These are phyloP conservation scores for Jatropha curcas DNA, from an alignment of 345 rosid species.

Conservation along the genomic window DNA sequence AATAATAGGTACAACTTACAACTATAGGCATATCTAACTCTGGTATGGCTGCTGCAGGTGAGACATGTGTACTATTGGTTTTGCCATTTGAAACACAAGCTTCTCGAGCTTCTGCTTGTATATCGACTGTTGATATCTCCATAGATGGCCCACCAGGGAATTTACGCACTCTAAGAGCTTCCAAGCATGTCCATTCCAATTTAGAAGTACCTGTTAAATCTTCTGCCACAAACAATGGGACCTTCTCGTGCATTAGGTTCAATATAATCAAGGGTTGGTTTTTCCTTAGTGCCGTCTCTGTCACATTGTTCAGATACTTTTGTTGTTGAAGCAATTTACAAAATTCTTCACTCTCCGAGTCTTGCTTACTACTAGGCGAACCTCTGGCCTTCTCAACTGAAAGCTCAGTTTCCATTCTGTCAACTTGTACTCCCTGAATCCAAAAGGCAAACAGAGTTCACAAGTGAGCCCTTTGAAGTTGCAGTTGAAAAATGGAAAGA, in stretches of 20 bases:
- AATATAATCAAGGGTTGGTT: conserved; percentile 66
- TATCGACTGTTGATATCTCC: conserved; percentile 39
- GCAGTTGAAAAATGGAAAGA: too few relatives aligned
- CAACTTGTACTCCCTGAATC: conserved; percentile 73
- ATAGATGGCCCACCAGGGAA: conserved; percentile 45
- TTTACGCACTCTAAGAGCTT: conserved; percentile 57
- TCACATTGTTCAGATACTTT: conserved; percentile 59
- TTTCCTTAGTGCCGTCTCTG: conserved; percentile 72
- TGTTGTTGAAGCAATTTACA: conserved; percentile 54
- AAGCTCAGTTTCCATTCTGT: conserved; percentile 62
- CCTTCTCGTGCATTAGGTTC: conserved; percentile 75
- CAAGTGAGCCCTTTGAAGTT: neutral
- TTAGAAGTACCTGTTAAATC: conserved; percentile 52
- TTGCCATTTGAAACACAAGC: conserved; percentile 32
- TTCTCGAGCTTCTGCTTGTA: conserved; percentile 47
- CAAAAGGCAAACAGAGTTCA: conserved; percentile 16
- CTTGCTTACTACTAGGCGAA: conserved; percentile 42
- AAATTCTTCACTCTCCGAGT: conserved; percentile 53
- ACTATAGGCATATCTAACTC: conserved; percentile 62
- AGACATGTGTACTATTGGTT: conserved; percentile 32
- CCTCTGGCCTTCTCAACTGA: conserved; percentile 37
- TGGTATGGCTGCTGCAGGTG: conserved; percentile 37
- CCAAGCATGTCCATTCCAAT: conserved; percentile 70
- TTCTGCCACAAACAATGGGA: conserved; percentile 40
- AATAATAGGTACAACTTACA: conserved; percentile 40